Evolutionary conservation across 352 stramenopile genomes (phyloP).

Genomic region (Phytophthora chlamydospora): DNA sequence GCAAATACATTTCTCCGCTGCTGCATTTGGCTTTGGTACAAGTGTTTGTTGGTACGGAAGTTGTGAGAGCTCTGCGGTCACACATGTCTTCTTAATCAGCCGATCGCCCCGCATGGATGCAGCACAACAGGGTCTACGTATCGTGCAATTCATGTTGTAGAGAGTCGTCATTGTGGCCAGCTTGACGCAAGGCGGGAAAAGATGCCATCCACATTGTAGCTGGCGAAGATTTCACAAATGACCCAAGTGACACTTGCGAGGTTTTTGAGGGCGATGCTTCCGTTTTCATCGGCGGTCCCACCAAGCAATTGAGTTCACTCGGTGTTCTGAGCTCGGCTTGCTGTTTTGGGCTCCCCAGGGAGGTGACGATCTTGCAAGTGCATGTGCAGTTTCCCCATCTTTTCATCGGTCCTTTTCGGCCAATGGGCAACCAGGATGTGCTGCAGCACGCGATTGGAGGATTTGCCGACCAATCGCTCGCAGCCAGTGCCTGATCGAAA

Average conservation of each 20-base stretch:
- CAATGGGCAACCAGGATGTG: not conserved
- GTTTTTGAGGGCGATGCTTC: not conserved
- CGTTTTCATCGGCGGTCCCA: not conserved
- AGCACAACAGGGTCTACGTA: constrained; percentile 15
- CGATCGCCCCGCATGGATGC: constrained; percentile 21
- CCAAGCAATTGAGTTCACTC: not conserved
- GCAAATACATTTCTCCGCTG: constrained; percentile 39
- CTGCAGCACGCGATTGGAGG: constrained; percentile 7
- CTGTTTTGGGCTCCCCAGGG: not conserved
- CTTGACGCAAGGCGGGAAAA: constrained; percentile 6
- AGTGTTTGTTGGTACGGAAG: constrained; percentile 4
- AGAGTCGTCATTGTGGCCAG: not conserved
- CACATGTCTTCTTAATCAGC: constrained; percentile 39
- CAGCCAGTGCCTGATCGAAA: constrained; percentile 22
- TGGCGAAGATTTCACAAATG: not conserved
- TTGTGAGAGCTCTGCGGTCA: constrained; percentile 30
- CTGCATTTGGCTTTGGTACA: constrained; percentile 1
- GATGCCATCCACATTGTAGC: not conserved
- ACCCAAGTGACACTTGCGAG: not conserved
- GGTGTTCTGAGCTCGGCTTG: not conserved
- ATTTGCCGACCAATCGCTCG: constrained; percentile 5
- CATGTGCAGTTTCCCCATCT: too few relatives aligned
- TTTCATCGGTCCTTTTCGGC: too few relatives aligned
- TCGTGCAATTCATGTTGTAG: constrained; percentile 1
- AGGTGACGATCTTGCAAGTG: constrained; percentile 20